Evolutionary conservation across 1,139 yeast species (phyloP), one percentile per base, ranked within the genome.

Genomic region (Protomyces gravidus): DNA sequence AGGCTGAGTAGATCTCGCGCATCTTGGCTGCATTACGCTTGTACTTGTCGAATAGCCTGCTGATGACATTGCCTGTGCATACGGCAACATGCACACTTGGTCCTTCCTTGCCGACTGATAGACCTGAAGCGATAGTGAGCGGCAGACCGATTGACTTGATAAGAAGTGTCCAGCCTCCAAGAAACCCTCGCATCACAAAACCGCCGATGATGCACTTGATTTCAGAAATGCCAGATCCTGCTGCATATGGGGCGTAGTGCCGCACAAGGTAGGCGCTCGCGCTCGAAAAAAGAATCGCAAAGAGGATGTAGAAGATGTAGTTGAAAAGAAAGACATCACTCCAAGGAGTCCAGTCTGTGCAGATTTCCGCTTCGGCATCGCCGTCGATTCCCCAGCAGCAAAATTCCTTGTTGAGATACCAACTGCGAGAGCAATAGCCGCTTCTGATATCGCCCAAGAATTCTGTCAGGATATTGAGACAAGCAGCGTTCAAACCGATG

Each of bases 221-320:
- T 70, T 94, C 99, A 3, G 97, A 86, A 52, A 94, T 94, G 0
- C 98, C 98, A 2, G 96, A 87, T 0, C 98, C 98, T 0, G 98
- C 95, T 0, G 98, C 98, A 61, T 84, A 79, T 0, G 96, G 96
- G 0, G 96, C 92, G 67, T 81, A 84, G 21, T 72, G 71, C 66
- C 81, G 78, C 50, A 94, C 96, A 49, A 89, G 70, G 13, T 77
- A 71, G 0, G 94, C 89, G 1, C 96, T 83, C 7, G 78, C 66
- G 9, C 77, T 72, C 0, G 94, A 86, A 68, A 90, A 83, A 0
- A 75, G 21, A 0, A 85, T 71, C 2, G 95, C 86, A 1, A 85
- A 72, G 0, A 73, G 11, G 1, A 89, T 77, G 69, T 83, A 90
- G 0, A 81, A 68, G 1, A 82, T 1, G 68, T 87, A 90, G 1